Percentiles rank a stretch among this genome's conserved stretches.
Evolutionary conservation across 192 early-diverging fungal genomes (phyloP).

Genomic region (Coemansia sp.): DNA sequence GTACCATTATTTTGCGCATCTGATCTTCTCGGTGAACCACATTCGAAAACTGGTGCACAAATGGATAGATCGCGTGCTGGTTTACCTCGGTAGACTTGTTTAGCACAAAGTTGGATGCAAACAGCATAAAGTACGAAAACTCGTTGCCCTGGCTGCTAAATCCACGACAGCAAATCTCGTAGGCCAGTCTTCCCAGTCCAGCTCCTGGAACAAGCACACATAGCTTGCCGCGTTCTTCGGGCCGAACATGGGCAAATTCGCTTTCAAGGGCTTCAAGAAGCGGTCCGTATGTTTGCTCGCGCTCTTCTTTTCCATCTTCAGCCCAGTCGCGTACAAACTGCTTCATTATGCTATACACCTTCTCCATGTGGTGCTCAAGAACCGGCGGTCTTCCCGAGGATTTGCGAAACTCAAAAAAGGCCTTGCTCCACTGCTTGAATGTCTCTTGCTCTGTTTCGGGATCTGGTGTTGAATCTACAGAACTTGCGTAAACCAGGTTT

Average conservation of each 20-base stretch:
- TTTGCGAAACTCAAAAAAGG: slow-evolving; percentile 22
- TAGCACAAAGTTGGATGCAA: slow-evolving; percentile 92
- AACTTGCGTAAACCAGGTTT: slow-evolving; percentile 30
- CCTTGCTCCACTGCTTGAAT: slow-evolving; percentile 32
- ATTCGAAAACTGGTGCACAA: slow-evolving; percentile 92
- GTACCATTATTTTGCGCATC: slow-evolving; percentile 69
- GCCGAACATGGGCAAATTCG: slow-evolving; percentile 47
- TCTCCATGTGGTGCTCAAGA: slow-evolving; percentile 82
- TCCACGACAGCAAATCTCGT: slow-evolving; percentile 81
- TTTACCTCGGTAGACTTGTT: slow-evolving; percentile 67
- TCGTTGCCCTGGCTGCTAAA: slow-evolving; percentile 89
- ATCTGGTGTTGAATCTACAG: slow-evolving; percentile 28
- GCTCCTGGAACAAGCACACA: slow-evolving; percentile 92
- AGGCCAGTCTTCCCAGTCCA: slow-evolving; percentile 91
- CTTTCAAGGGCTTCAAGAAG: slow-evolving; percentile 72
- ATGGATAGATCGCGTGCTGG: slow-evolving; percentile 83
- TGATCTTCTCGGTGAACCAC: slow-evolving; percentile 61
- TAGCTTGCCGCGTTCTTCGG: slow-evolving; percentile 58
- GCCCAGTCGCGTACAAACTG: slow-evolving; percentile 98
- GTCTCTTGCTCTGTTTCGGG: slow-evolving; percentile 4
- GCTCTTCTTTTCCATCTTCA: slow-evolving; percentile 76
- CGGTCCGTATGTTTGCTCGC: slow-evolving; percentile 78
- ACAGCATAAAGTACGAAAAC: slow-evolving; percentile 96
- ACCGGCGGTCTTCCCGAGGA: slow-evolving; percentile 42
- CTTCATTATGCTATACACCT: slow-evolving; percentile 82